phyloP scores from a whole-genome alignment of 768 basidiomycete species.

The Mycena galericulata region DNA sequence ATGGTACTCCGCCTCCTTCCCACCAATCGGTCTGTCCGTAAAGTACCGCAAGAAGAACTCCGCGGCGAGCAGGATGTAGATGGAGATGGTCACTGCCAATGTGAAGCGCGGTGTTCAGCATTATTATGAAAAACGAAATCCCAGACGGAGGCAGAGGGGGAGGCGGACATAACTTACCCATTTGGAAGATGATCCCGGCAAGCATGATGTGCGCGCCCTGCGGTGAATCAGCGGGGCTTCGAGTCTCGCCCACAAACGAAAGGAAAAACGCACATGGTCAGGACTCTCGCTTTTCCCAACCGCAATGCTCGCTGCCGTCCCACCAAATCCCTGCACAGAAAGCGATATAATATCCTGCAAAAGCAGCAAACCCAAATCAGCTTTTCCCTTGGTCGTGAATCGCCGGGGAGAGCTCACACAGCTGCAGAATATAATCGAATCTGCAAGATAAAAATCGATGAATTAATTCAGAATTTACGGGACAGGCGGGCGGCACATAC shows the following conservation, averaged over 20 bases:
- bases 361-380: too few species aligned
- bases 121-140: too few species aligned
- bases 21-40: constrained; percentile 48
- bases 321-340: constrained; percentile 22
- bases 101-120: background rate
- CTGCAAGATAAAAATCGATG: background rate
- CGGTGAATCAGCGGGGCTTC: background rate
- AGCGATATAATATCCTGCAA: constrained; percentile 27
- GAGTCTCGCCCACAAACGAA: background rate
- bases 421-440: constrained; percentile 29
- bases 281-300: constrained; percentile 20
- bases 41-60: constrained; percentile 60
- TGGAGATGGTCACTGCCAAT: constrained; percentile 52
- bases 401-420: constrained; percentile 10
- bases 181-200: constrained; percentile 31
- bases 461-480: background rate
- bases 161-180: background rate
- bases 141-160: too few species aligned
- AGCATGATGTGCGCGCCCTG: constrained; percentile 34
- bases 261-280: constrained; percentile 12
- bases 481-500: background rate
- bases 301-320: constrained; percentile 16
- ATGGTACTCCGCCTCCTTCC: constrained; percentile 11
- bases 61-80: constrained; percentile 53
- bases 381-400: too few species aligned